Conservation (phyloP, 2,329 filamentous ascomycete genomes). For the Ceratocystis cubensis region DNA sequence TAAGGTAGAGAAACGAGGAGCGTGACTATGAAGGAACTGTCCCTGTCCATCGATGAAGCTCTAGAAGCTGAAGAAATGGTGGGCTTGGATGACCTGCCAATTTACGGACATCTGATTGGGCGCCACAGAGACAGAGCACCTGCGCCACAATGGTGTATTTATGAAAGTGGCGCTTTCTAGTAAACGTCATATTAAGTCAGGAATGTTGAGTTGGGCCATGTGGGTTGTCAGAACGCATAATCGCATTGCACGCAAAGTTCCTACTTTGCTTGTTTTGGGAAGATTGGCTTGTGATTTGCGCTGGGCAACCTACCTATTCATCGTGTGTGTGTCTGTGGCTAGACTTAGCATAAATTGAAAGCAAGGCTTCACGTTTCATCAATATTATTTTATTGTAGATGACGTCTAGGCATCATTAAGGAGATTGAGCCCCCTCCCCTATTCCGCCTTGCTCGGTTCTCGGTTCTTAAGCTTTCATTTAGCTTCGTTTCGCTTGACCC, state of each 20-base stretch:
- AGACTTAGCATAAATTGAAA: neutral
- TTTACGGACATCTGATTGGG: constrained; percentile 1
- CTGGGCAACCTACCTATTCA: neutral
- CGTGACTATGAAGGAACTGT: neutral
- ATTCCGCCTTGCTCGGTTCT: neutral
- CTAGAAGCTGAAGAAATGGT: neutral
- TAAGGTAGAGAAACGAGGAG: neutral
- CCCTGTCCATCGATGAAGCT: neutral
- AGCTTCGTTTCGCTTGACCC: constrained; percentile 4
- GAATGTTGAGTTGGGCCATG: neutral
- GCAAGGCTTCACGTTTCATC: neutral
- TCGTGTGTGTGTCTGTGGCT: neutral
- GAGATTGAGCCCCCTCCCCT: neutral
- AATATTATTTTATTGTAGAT: neutral
- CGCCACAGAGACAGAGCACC: neutral
- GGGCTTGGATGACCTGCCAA: neutral
- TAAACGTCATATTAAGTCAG: neutral
- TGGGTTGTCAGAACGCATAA: neutral
- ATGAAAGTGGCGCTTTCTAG: neutral
- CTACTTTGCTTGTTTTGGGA: neutral
- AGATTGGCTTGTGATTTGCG: neutral
- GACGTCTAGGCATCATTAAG: neutral
- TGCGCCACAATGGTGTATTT: neutral
- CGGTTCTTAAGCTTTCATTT: neutral
- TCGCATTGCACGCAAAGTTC: neutral